Evolutionary conservation across 306 rosid species (phyloP).

Genomic region (Bauhinia variegata): DNA sequence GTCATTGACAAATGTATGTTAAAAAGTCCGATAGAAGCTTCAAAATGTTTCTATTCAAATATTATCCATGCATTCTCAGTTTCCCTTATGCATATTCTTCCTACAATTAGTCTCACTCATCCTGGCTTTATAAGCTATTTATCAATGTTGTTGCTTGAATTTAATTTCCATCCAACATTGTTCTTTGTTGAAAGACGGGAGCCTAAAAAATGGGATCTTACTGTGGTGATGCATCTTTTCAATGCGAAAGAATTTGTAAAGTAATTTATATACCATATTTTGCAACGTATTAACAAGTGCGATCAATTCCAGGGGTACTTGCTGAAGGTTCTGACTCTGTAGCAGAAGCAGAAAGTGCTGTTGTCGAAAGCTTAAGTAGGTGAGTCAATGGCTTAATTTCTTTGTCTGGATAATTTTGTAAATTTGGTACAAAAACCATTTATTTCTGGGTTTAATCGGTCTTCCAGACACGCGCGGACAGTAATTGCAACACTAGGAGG

Average conservation of each 20-base stretch:
- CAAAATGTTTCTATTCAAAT: no score
- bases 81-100: constrained; percentile 8
- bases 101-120: background rate
- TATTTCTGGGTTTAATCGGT: constrained; percentile 32
- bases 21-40: constrained; percentile 13
- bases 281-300: constrained; percentile 54
- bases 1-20: constrained; percentile 2
- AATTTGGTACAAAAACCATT: constrained; percentile 9
- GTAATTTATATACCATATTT: constrained; percentile 43
- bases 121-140: no score
- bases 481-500: constrained; percentile 82
- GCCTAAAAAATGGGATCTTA: constrained; percentile 12
- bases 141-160: constrained; percentile 2
- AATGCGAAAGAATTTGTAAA: constrained; percentile 1
- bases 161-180: background rate
- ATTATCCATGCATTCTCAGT: background rate
- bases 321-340: constrained; percentile 78
- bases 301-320: constrained; percentile 64
- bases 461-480: constrained; percentile 75
- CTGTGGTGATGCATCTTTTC: background rate
- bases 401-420: background rate
- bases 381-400: constrained; percentile 35
- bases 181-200: no score
- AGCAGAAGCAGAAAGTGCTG: constrained; percentile 73
- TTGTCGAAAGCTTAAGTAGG: constrained; percentile 89